These are phyloP conservation scores for Aspergillus ruber DNA, from an alignment of 2,329 filamentous ascomycete genomes.

Conservation along the genomic window DNA sequence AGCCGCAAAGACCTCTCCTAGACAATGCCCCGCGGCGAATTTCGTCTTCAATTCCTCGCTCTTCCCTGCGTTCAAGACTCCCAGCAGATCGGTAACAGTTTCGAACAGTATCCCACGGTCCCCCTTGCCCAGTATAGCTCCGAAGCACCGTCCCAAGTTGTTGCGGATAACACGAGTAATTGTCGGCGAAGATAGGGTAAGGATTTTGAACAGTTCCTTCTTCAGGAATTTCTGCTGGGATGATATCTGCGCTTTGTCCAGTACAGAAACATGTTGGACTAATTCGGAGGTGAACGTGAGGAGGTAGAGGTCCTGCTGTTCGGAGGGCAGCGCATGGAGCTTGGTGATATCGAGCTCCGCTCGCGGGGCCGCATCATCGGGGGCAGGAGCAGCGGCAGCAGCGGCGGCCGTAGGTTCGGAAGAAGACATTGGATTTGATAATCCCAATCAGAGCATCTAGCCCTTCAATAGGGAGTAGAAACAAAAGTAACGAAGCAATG, in stretches of 20 bases:
- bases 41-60: slow-evolving; percentile 71
- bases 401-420: slow-evolving; percentile 21
- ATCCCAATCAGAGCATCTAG: slow-evolving; percentile 5
- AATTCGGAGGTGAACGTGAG: slow-evolving; percentile 81
- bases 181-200: slow-evolving; percentile 72
- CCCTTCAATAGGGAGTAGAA: not conserved
- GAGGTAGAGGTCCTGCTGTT: slow-evolving; percentile 93
- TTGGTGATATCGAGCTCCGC: slow-evolving; percentile 79
- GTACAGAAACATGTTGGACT: slow-evolving; percentile 64
- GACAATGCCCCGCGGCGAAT: slow-evolving; percentile 78
- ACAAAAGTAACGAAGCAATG: slow-evolving; percentile 5
- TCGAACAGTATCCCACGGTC: slow-evolving; percentile 91
- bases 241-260: slow-evolving; percentile 73
- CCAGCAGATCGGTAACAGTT: slow-evolving; percentile 80
- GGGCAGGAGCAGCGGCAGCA: slow-evolving; percentile 27
- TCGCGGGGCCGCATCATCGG: slow-evolving; percentile 28
- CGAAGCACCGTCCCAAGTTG: slow-evolving; percentile 78
- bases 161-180: slow-evolving; percentile 85
- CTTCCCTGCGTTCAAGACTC: slow-evolving; percentile 67
- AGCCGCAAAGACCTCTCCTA: slow-evolving; percentile 84
- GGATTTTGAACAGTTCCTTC: slow-evolving; percentile 87
- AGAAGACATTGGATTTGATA: slow-evolving; percentile 32
- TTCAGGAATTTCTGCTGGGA: slow-evolving; percentile 88
- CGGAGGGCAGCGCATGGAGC: slow-evolving; percentile 78
- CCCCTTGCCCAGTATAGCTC: slow-evolving; percentile 73